Percentiles rank a stretch among this genome's conserved stretches.
phyloP scores from a whole-genome alignment of 768 basidiomycete genomes.

The Albatrellus ellisii region DNA sequence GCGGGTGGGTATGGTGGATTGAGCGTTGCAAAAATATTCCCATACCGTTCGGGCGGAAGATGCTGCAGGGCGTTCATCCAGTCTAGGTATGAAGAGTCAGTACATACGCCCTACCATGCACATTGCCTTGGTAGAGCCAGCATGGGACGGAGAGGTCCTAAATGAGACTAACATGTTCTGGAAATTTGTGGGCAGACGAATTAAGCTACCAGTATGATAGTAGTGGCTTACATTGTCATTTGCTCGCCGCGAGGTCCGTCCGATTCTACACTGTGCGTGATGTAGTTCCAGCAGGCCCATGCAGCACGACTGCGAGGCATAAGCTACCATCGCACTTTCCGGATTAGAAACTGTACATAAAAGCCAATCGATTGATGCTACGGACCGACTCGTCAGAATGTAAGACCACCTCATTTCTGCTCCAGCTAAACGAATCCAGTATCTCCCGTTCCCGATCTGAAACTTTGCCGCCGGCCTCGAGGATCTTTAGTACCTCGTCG shows the following conservation, averaged over 20 bases:
- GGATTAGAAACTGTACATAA: neutral
- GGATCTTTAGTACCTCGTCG: slow-evolving; percentile 40
- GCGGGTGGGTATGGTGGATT: slow-evolving; percentile 56
- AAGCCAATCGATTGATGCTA: slow-evolving; percentile 4
- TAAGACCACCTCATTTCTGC: slow-evolving; percentile 49
- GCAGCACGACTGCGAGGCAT: slow-evolving; percentile 51
- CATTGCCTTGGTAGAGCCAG: slow-evolving; percentile 1
- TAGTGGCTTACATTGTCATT: slow-evolving; percentile 30
- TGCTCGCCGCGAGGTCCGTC: slow-evolving; percentile 25
- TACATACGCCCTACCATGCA: neutral
- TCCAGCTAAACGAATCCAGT: slow-evolving; percentile 52
- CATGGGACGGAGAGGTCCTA: slow-evolving; percentile 5
- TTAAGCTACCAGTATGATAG: too few relatives aligned
- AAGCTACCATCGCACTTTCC: slow-evolving; percentile 26
- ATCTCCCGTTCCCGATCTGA: slow-evolving; percentile 40
- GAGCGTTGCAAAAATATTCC: slow-evolving; percentile 58
- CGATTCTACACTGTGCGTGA: slow-evolving; percentile 34
- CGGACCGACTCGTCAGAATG: slow-evolving; percentile 50
- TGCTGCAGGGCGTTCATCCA: slow-evolving; percentile 71
- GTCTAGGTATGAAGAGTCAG: slow-evolving; percentile 24
- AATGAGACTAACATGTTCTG: slow-evolving; percentile 24
- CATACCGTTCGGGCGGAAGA: slow-evolving; percentile 38
- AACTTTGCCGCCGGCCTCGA: slow-evolving; percentile 35
- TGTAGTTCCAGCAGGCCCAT: slow-evolving; percentile 75
- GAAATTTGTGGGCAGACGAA: neutral